These are phyloP conservation scores for Pelargonium nanum DNA, from an alignment of 345 rosid genomes.

Conservation along the genomic window DNA sequence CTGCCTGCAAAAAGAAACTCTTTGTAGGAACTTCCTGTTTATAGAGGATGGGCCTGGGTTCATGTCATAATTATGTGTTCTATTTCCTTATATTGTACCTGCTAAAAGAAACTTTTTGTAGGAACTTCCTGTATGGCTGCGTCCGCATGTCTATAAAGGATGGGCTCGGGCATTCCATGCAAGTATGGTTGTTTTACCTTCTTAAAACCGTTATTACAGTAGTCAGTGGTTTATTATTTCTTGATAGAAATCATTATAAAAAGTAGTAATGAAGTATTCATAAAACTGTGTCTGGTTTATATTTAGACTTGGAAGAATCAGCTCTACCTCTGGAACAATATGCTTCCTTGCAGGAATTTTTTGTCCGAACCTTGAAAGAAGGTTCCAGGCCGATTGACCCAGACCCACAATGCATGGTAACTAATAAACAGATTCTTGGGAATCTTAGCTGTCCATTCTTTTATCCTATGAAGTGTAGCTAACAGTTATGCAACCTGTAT, in stretches of 20 bases:
- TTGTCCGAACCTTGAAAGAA: conserved; percentile 73
- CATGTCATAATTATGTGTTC: background rate
- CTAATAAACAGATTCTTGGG: conserved; percentile 52
- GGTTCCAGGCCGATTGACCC: conserved; percentile 83
- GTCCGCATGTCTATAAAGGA: conserved; percentile 68
- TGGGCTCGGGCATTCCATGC: conserved; percentile 97
- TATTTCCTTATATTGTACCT: background rate
- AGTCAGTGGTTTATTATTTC: conserved; percentile 2
- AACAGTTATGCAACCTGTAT: conserved; percentile 6
- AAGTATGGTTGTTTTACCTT: conserved; percentile 33
- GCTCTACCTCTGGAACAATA: conserved; percentile 80
- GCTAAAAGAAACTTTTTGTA: conserved; percentile 8
- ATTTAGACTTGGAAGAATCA: conserved; percentile 77
- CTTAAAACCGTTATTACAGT: background rate
- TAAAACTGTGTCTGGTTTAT: conserved; percentile 3
- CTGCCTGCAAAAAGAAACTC: too few relatives aligned
- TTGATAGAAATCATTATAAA: background rate
- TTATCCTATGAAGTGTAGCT: conserved; percentile 13
- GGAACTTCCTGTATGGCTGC: conserved; percentile 84
- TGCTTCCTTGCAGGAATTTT: conserved; percentile 71
- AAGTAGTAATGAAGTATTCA: background rate
- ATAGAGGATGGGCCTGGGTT: background rate
- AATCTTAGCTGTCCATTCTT: conserved; percentile 12
- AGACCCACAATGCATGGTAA: conserved; percentile 89
- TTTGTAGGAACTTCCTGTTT: background rate